Evolutionary conservation across 805 yeast species (phyloP).

Genomic region (Suhomyces pyralidae): DNA sequence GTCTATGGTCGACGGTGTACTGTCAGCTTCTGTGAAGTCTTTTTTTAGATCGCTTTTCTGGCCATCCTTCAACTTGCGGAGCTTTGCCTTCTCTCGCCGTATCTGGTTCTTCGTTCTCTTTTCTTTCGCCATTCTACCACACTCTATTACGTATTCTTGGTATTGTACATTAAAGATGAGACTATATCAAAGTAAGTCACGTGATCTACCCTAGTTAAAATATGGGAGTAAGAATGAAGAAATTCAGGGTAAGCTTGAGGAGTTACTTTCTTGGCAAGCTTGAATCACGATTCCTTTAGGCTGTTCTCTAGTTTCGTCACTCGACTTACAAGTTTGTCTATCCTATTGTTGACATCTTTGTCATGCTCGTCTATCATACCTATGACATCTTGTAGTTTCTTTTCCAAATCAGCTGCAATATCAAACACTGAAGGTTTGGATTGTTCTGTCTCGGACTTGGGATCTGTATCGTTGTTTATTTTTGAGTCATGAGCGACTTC

Average conservation of each 20-base stretch:
- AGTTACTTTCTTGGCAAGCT: not conserved
- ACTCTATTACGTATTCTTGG: not conserved
- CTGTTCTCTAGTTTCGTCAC: slow-evolving; percentile 12
- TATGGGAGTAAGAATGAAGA: not conserved
- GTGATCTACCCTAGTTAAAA: not conserved
- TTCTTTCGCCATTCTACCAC: slow-evolving; percentile 15
- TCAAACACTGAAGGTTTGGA: slow-evolving; percentile 23
- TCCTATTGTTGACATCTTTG: slow-evolving; percentile 22
- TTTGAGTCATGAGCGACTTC: slow-evolving; percentile 12
- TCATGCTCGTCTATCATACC: slow-evolving; percentile 25
- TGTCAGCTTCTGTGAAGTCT: not conserved
- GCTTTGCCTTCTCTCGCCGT: slow-evolving; percentile 46
- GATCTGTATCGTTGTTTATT: not conserved
- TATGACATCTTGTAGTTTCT: slow-evolving; percentile 19
- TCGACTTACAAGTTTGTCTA: slow-evolving; percentile 22
- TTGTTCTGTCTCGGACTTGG: slow-evolving; percentile 7
- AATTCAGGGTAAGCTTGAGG: not conserved
- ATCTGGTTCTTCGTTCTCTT: slow-evolving; percentile 53
- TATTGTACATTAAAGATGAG: not conserved
- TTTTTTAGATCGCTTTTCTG: not conserved
- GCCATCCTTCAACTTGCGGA: slow-evolving; percentile 24
- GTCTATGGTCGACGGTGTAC: not conserved
- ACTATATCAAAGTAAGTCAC: not conserved
- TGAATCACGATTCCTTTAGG: not conserved
- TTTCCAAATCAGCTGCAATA: slow-evolving; percentile 33